A percentile compares a stretch with the other conserved stretches of the same genome.
phyloP scores from a whole-genome alignment of 371 early-diverging fungal species.

The Mortierella sp. region DNA sequence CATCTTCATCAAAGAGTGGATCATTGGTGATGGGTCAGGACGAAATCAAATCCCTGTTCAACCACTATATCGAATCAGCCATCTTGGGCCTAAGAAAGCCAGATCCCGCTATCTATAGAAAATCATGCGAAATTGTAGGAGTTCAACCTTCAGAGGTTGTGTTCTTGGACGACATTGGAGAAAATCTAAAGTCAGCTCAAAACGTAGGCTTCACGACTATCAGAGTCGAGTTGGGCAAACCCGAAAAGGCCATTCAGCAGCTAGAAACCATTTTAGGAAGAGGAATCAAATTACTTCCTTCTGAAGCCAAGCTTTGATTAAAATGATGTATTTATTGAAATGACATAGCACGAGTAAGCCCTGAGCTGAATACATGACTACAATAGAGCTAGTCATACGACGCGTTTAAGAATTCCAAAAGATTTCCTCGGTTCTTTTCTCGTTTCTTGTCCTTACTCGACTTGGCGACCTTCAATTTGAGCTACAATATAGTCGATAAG shows the following conservation, averaged over 20 bases:
- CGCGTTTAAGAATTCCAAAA: conserved; percentile 46
- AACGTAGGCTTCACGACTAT: conserved; percentile 76
- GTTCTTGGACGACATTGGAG: conserved; percentile 84
- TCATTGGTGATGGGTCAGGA: conserved; percentile 43
- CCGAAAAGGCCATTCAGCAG: conserved; percentile 68
- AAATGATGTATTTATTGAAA: neutral
- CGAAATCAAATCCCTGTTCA: conserved; percentile 34
- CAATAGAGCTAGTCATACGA: conserved; percentile 27
- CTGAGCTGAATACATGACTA: neutral
- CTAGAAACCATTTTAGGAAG: conserved; percentile 58
- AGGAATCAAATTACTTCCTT: conserved; percentile 20
- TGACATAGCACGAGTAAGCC: neutral
- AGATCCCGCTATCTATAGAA: conserved; percentile 72
- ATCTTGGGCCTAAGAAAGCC: conserved; percentile 69
- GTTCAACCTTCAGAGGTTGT: conserved; percentile 72
- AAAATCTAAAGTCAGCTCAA: conserved; percentile 73
- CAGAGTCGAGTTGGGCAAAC: conserved; percentile 68
- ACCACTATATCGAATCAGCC: conserved; percentile 40
- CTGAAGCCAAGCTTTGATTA: conserved; percentile 22
- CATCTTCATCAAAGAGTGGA: conserved; percentile 4
- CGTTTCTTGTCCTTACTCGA: conserved; percentile 55
- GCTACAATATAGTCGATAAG: conserved; percentile 9
- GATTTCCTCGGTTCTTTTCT: conserved; percentile 49
- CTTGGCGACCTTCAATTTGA: conserved; percentile 51
- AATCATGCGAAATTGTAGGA: conserved; percentile 72